A percentile compares a stretch with the other conserved stretches of the same genome.
Evolutionary conservation across 2,329 filamentous ascomycete species (phyloP).

Genomic region (Alternaria sp.): DNA sequence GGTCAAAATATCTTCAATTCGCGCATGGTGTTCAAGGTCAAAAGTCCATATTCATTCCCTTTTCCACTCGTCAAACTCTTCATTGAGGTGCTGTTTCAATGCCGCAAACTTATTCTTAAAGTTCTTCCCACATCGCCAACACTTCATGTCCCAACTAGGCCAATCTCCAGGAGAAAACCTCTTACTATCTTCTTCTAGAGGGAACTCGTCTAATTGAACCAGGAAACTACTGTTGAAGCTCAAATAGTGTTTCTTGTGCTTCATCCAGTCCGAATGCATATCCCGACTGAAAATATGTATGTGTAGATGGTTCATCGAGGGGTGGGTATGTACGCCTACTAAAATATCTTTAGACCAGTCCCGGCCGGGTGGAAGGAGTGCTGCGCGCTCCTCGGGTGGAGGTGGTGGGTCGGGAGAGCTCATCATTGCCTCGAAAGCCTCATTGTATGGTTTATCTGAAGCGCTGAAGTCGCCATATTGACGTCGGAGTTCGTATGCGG

Average conservation of each 20-base stretch:
- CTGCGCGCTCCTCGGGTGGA: constrained; percentile 51
- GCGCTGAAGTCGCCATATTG: constrained; percentile 68
- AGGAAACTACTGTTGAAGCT: constrained; percentile 89
- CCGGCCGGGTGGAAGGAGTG: constrained; percentile 65
- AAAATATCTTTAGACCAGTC: constrained; percentile 80
- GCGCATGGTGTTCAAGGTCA: neutral
- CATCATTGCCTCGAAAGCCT: constrained; percentile 59
- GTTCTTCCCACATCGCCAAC: constrained; percentile 81
- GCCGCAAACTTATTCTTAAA: constrained; percentile 77
- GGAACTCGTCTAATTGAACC: constrained; percentile 78
- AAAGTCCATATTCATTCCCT: constrained; percentile 19
- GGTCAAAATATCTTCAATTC: neutral
- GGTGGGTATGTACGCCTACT: constrained; percentile 82
- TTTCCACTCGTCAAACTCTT: constrained; percentile 80
- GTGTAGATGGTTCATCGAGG: constrained; percentile 92
- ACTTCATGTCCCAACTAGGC: constrained; percentile 70
- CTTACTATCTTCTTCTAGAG: constrained; percentile 69
- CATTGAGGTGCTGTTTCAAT: constrained; percentile 76
- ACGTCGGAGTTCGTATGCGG: constrained; percentile 76
- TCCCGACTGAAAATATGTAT: constrained; percentile 86
- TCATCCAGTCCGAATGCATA: constrained; percentile 73
- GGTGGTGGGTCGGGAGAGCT: constrained; percentile 48
- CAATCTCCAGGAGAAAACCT: constrained; percentile 67
- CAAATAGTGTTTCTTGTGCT: constrained; percentile 88
- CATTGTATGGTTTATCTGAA: constrained; percentile 67